Conservation (phyloP, 306 rosid species). For the Rosa chinensis region DNA sequence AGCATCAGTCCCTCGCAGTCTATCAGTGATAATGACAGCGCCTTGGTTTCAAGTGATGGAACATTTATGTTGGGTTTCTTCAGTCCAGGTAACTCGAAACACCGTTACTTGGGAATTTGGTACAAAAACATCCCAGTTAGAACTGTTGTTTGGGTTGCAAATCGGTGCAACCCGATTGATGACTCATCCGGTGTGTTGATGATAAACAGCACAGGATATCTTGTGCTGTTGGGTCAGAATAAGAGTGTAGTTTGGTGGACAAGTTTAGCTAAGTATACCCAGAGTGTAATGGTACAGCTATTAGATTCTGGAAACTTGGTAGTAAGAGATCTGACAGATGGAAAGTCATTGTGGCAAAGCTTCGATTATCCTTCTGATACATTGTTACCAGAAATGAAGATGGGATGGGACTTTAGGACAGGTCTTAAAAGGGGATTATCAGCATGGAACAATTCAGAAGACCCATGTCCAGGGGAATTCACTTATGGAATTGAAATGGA, state of each 20-base stretch:
- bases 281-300: slow-evolving; percentile 36
- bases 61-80: slow-evolving; percentile 58
- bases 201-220: slow-evolving; percentile 21
- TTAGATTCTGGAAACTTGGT: slow-evolving; percentile 56
- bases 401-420: slow-evolving; percentile 50
- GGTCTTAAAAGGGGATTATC: slow-evolving; percentile 32
- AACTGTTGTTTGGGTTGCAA: slow-evolving; percentile 65
- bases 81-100: slow-evolving; percentile 43
- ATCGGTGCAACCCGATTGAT: slow-evolving; percentile 38
- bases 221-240: slow-evolving; percentile 23
- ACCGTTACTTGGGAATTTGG: slow-evolving; percentile 52
- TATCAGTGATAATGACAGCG: slow-evolving; percentile 26
- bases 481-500: slow-evolving; percentile 30
- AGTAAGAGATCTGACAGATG: slow-evolving; percentile 32
- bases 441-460: slow-evolving; percentile 46
- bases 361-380: slow-evolving; percentile 65
- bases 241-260: slow-evolving; percentile 39
- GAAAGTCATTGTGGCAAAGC: slow-evolving; percentile 52
- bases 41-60: slow-evolving; percentile 42
- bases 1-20: slow-evolving; percentile 30
- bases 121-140: slow-evolving; percentile 26
- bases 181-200: slow-evolving; percentile 39
- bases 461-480: slow-evolving; percentile 52
- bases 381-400: slow-evolving; percentile 54
- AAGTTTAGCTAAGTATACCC: slow-evolving; percentile 11